Conservation (phyloP, 148 eudicot species). For the Heliamphora exappendiculata region DNA sequence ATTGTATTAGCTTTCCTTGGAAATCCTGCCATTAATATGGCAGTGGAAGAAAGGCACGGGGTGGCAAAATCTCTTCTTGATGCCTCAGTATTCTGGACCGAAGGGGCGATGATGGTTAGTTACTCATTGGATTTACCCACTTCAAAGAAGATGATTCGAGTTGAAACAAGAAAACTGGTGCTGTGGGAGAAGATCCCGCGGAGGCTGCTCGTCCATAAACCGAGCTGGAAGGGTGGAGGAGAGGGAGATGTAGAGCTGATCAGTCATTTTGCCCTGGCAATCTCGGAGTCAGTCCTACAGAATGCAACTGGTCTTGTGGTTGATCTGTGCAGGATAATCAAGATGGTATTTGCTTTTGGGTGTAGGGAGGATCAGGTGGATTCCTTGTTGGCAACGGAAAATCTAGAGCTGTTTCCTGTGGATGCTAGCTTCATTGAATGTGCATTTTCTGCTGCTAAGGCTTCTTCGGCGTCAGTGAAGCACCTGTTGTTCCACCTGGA, state of each 20-base stretch:
- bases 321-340: constrained; percentile 5
- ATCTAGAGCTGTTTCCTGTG: constrained; percentile 11
- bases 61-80: constrained; percentile 5
- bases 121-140: constrained; percentile 5
- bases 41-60: constrained; percentile 10
- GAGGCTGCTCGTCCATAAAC: constrained; percentile 11
- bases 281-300: constrained; percentile 9
- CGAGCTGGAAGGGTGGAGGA: constrained; percentile 5
- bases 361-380: constrained; percentile 13
- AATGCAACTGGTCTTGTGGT: neutral
- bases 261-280: constrained; percentile 5
- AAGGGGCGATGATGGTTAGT: neutral
- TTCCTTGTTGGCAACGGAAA: constrained; percentile 7
- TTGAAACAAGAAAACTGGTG: neutral
- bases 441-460: neutral
- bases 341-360: constrained; percentile 11
- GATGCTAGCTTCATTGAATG: constrained; percentile 8
- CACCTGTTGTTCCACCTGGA: neutral
- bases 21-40: constrained; percentile 6
- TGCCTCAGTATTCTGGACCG: constrained; percentile 3
- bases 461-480: constrained; percentile 1
- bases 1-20: constrained; percentile 10
- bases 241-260: neutral
- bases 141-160: constrained; percentile 2
- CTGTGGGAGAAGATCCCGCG: constrained; percentile 9